Percentiles rank a stretch among this genome's conserved stretches.
phyloP scores from a whole-genome alignment of 352 stramenopile species.

The Thraustotheca clavata region DNA sequence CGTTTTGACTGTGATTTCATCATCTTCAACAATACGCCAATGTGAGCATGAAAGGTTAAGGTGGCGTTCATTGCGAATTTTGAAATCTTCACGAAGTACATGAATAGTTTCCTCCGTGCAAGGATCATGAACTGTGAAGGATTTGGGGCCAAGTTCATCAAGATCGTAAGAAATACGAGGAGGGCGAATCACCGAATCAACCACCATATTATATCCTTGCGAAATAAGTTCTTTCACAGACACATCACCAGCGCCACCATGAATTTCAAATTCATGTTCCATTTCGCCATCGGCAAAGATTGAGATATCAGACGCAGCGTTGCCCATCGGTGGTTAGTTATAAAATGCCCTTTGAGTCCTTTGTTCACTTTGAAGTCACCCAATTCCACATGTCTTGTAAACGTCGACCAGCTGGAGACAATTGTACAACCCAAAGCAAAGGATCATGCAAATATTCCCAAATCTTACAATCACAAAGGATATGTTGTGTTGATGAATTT shows the following conservation, averaged over 20 bases:
- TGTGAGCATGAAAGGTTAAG: slow-evolving; percentile 60
- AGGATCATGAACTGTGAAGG: slow-evolving; percentile 33
- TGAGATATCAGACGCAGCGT: slow-evolving; percentile 43
- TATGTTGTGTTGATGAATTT: too few relatives aligned
- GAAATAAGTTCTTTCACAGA: slow-evolving; percentile 67
- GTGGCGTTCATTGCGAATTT: slow-evolving; percentile 59
- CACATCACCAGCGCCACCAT: slow-evolving; percentile 51
- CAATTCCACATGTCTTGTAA: too few relatives aligned
- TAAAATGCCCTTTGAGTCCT: too few relatives aligned
- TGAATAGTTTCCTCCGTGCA: slow-evolving; percentile 16
- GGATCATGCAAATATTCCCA: too few relatives aligned
- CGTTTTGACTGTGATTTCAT: slow-evolving; percentile 4
- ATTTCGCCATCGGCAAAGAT: slow-evolving; percentile 78
- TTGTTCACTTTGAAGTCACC: too few relatives aligned
- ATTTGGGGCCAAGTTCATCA: slow-evolving; percentile 36
- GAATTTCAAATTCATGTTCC: slow-evolving; percentile 55
- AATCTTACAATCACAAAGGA: too few relatives aligned
- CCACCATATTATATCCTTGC: slow-evolving; percentile 66
- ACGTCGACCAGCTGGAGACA: too few relatives aligned
- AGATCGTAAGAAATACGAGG: slow-evolving; percentile 45
- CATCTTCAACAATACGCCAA: slow-evolving; percentile 48
- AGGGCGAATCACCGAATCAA: slow-evolving; percentile 65
- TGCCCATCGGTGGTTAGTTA: too few relatives aligned
- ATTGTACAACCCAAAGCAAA: too few relatives aligned
- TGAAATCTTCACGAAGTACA: slow-evolving; percentile 44